Evolutionary conservation across 2,329 filamentous ascomycete species (phyloP).

Genomic region (Calonectria montana): DNA sequence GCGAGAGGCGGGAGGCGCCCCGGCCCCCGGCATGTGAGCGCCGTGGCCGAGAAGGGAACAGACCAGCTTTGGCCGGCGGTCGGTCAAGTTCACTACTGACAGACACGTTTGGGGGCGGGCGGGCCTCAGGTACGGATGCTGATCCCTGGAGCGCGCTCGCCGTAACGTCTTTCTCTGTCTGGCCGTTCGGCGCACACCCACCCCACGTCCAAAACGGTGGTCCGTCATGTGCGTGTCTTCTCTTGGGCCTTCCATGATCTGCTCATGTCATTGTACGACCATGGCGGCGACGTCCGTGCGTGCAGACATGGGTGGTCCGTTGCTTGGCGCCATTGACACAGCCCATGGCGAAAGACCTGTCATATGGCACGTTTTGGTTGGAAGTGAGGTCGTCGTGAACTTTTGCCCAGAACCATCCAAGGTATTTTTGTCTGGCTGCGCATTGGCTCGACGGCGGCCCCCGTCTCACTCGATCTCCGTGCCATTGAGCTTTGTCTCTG

Average conservation of each 20-base stretch:
- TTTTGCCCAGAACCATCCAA: not conserved
- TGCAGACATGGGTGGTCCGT: conserved; percentile 24
- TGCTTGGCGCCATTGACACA: conserved; percentile 31
- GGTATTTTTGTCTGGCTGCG: no score
- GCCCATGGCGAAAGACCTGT: conserved; percentile 35
- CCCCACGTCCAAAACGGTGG: conserved; percentile 34
- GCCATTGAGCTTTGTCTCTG: not conserved
- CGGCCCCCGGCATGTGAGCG: not conserved
- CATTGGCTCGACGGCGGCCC: not conserved
- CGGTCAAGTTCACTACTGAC: not conserved
- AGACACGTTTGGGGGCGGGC: not conserved
- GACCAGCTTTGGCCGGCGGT: not conserved
- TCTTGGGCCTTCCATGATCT: conserved; percentile 12
- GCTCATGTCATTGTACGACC: conserved; percentile 26
- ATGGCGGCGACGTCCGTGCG: conserved; percentile 42
- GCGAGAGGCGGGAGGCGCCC: not conserved
- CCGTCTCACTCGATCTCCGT: conserved; percentile 7
- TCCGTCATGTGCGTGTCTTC: conserved; percentile 31
- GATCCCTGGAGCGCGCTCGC: conserved; percentile 4
- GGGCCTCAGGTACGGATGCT: not conserved
- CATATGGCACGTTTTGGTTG: conserved; percentile 24
- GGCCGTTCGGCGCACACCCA: conserved; percentile 31
- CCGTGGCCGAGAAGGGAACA: not conserved
- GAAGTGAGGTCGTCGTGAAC: not conserved
- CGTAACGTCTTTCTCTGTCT: conserved; percentile 14